phyloP scores from a whole-genome alignment of 164 flowering plant species.

The Vitis cinerea region DNA sequence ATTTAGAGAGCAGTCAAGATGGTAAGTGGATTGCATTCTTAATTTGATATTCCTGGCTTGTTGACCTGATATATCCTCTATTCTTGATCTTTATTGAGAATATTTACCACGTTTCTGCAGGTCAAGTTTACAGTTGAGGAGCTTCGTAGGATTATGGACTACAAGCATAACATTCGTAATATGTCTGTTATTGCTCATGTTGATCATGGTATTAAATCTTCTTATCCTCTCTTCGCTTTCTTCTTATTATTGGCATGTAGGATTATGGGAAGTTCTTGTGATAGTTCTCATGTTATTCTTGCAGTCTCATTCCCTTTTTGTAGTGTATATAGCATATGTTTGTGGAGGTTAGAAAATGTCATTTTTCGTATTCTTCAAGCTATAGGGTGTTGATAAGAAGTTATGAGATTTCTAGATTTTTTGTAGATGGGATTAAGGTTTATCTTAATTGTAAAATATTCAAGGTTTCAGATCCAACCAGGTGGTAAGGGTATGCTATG shows the following conservation, averaged over 20 bases:
- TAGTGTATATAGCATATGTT: no score
- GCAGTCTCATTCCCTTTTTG: no score
- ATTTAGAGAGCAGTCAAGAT: slow-evolving; percentile 19
- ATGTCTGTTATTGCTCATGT: slow-evolving; percentile 53
- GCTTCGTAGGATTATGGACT: slow-evolving; percentile 41
- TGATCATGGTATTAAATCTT: slow-evolving; percentile 35
- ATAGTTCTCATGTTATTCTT: no score
- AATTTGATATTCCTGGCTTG: neutral
- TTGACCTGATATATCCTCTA: neutral
- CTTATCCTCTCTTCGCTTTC: neutral
- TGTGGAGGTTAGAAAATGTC: no score
- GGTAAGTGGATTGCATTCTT: slow-evolving; percentile 10
- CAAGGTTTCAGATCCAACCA: no score
- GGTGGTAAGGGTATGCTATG: no score
- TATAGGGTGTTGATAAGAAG: no score
- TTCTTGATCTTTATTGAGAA: neutral
- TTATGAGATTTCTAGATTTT: no score
- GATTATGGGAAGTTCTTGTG: neutral
- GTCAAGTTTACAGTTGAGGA: slow-evolving; percentile 47
- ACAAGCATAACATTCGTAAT: slow-evolving; percentile 38
- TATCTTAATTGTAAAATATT: no score
- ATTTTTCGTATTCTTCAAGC: no score
- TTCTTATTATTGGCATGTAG: slow-evolving; percentile 2
- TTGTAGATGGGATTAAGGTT: no score
- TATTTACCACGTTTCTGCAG: slow-evolving; percentile 16